phyloP scores from a whole-genome alignment of 768 basidiomycete genomes.

The Thelephora aurantiotincta region DNA sequence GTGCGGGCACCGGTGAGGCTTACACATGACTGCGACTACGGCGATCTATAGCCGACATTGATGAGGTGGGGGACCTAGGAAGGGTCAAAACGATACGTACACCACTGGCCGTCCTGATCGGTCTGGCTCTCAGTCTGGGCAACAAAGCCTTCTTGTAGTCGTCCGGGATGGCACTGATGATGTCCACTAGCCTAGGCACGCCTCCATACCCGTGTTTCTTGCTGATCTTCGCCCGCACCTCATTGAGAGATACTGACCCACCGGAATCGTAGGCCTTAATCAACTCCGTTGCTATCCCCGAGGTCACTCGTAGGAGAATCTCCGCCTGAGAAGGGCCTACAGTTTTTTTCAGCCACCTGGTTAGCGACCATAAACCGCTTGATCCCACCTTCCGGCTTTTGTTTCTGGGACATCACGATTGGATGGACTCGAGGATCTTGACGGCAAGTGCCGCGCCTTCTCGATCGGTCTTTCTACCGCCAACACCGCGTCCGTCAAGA shows the following conservation, averaged over 20 bases:
- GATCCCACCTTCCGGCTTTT: too few species aligned
- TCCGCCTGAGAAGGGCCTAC: slow-evolving; percentile 82
- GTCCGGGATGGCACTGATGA: slow-evolving; percentile 96
- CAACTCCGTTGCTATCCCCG: slow-evolving; percentile 88
- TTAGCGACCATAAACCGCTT: too few species aligned
- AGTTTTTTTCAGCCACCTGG: too few species aligned
- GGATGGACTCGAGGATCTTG: not conserved
- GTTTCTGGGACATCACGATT: not conserved
- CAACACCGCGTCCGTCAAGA: slow-evolving; percentile 3
- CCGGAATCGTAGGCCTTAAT: slow-evolving; percentile 77
- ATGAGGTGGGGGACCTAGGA: not conserved
- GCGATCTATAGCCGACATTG: slow-evolving; percentile 51
- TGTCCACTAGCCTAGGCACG: slow-evolving; percentile 89
- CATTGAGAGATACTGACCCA: slow-evolving; percentile 72
- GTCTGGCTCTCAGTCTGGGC: slow-evolving; percentile 83
- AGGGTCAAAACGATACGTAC: slow-evolving; percentile 30
- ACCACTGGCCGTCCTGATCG: slow-evolving; percentile 93
- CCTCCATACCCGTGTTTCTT: slow-evolving; percentile 83
- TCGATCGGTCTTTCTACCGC: not conserved
- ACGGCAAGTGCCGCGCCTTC: slow-evolving; percentile 2
- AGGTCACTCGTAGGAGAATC: slow-evolving; percentile 76
- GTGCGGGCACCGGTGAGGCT: slow-evolving; percentile 97
- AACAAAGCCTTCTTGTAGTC: slow-evolving; percentile 88
- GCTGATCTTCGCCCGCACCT: slow-evolving; percentile 73
- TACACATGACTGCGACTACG: slow-evolving; percentile 99